Conservation (phyloP, 73 alveolate species). For the Uronychia setigera region DNA sequence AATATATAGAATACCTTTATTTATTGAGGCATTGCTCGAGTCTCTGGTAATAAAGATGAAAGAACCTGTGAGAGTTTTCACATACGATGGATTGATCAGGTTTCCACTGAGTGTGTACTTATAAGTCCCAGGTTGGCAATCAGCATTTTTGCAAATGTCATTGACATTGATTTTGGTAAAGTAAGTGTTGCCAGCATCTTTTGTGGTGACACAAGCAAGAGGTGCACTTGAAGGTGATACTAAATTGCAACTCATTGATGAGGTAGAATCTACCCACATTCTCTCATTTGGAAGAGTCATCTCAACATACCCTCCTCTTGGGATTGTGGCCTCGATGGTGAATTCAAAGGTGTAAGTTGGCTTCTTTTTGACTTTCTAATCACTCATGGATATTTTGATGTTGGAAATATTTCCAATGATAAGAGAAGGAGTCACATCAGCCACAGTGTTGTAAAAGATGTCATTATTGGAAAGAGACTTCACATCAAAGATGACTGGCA, state of each 20-base stretch:
- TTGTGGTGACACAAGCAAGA: background rate
- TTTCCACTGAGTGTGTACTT: background rate
- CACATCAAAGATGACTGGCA: conserved; percentile 6
- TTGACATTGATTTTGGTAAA: background rate
- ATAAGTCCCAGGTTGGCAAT: background rate
- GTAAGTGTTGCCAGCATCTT: background rate
- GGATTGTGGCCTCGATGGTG: background rate
- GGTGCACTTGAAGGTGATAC: background rate
- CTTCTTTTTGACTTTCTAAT: background rate
- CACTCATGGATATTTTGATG: conserved; percentile 14
- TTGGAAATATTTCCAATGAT: conserved; percentile 24
- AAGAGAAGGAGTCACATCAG: conserved; percentile 25
- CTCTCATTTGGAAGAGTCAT: conserved; percentile 23
- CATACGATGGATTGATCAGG: background rate
- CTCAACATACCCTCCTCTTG: conserved; percentile 19
- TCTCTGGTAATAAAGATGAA: background rate
- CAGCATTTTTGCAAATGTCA: background rate
- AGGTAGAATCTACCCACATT: background rate
- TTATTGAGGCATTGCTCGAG: background rate
- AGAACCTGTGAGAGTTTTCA: background rate
- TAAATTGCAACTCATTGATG: background rate
- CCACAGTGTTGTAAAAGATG: background rate
- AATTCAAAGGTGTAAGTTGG: conserved; percentile 14
- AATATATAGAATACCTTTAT: background rate
- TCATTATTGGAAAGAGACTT: conserved; percentile 17